Conservation (phyloP, 257 asterid genomes). For the Forsythia viridissima region DNA sequence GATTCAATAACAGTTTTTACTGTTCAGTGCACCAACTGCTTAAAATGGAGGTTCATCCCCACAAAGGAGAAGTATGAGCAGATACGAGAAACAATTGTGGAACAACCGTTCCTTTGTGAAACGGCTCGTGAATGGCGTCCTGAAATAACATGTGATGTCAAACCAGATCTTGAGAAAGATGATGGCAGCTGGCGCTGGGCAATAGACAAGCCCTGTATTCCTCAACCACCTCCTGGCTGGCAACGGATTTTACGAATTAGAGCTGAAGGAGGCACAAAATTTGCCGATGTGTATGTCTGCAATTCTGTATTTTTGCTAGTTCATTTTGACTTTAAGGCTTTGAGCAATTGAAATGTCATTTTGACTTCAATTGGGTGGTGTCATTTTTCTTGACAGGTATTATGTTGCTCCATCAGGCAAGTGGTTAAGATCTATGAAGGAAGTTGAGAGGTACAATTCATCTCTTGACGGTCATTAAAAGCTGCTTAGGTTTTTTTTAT, state of each 20-base stretch:
- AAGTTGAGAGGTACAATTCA: slow-evolving; percentile 15
- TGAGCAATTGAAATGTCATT: too few species aligned
- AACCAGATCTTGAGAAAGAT: slow-evolving; percentile 36
- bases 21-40: slow-evolving; percentile 60
- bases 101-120: slow-evolving; percentile 58
- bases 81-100: slow-evolving; percentile 58
- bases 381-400: neutral
- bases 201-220: slow-evolving; percentile 42
- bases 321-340: neutral
- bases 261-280: slow-evolving; percentile 51
- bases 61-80: slow-evolving; percentile 70
- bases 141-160: slow-evolving; percentile 47
- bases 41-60: slow-evolving; percentile 80
- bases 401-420: slow-evolving; percentile 20
- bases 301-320: neutral
- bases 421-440: slow-evolving; percentile 20
- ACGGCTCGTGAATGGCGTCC: slow-evolving; percentile 73
- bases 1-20: slow-evolving; percentile 38
- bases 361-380: neutral
- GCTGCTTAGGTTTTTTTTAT: neutral
- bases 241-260: slow-evolving; percentile 42
- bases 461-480: neutral
- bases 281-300: slow-evolving; percentile 43
- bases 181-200: slow-evolving; percentile 36
- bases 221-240: slow-evolving; percentile 48